These are phyloP conservation scores for Aspergillus felis DNA, from an alignment of 2,329 filamentous ascomycete genomes.

Conservation along the genomic window DNA sequence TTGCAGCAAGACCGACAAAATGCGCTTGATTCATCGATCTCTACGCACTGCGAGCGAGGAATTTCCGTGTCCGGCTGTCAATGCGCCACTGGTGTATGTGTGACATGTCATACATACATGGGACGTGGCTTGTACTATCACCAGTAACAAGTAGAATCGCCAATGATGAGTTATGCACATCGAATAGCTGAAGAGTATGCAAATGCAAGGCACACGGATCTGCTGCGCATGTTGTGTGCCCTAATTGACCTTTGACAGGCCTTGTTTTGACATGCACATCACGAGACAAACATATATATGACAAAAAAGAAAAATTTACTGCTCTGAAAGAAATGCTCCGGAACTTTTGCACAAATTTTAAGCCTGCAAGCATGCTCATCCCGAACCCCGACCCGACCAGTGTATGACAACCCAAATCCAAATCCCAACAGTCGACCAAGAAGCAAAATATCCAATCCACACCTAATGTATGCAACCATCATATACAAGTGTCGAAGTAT, in stretches of 20 bases:
- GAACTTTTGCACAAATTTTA: background rate
- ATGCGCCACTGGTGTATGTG: background rate
- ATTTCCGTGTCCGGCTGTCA: background rate
- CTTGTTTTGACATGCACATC: background rate
- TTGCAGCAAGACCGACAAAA: too few relatives aligned
- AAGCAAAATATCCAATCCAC: background rate
- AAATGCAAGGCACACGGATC: background rate
- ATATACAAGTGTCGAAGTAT: background rate
- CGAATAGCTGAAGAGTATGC: background rate
- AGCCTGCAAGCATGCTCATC: background rate
- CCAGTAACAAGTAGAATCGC: background rate
- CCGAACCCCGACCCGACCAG: background rate
- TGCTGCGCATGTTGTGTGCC: background rate
- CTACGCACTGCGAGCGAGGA: background rate
- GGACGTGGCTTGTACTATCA: background rate
- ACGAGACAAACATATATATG: too few relatives aligned
- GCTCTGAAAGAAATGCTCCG: background rate
- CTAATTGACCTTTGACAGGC: background rate
- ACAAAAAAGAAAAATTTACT: too few relatives aligned
- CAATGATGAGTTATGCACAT: background rate
- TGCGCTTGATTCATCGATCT: background rate
- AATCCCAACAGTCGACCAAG: background rate
- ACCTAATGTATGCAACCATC: background rate
- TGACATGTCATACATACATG: background rate
- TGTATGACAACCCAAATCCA: background rate